Evolutionary conservation across 2,329 filamentous ascomycete genomes (phyloP).

Genomic region (Colletotrichum spaethianum): DNA sequence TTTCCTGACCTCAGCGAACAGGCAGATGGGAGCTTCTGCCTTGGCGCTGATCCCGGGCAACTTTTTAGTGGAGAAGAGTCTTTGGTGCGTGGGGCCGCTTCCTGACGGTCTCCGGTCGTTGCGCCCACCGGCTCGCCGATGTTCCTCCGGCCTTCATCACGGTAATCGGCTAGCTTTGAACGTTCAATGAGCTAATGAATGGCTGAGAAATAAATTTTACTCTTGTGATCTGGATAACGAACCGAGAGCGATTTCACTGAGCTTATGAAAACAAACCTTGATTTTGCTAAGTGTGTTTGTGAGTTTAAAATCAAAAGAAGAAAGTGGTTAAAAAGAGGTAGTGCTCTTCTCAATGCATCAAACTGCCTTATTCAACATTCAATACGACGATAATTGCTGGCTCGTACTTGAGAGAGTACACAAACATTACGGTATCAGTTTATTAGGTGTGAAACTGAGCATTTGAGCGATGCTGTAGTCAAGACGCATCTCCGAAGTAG

Average conservation of each 20-base stretch:
- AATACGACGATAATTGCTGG: rapidly evolving
- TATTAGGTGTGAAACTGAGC: neutral
- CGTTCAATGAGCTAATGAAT: neutral
- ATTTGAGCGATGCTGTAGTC: neutral
- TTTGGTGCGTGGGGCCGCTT: neutral
- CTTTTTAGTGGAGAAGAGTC: conserved; percentile 22
- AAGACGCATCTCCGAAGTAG: neutral
- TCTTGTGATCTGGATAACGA: no score
- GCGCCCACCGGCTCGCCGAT: neutral
- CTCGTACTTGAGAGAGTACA: neutral
- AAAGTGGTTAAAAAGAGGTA: neutral
- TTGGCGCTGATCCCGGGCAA: conserved; percentile 5
- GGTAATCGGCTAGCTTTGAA: neutral
- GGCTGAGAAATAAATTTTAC: neutral
- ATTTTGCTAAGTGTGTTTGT: no score
- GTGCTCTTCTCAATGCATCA: no score
- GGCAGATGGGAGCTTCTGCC: conserved; percentile 7
- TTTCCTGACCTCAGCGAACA: conserved; percentile 9
- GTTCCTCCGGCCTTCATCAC: neutral
- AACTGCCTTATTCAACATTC: rapidly evolving
- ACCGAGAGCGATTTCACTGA: no score
- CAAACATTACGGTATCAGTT: neutral
- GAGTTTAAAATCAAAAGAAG: no score
- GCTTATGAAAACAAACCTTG: no score
- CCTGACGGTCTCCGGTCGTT: neutral